Base-by-base conservation (phyloP, 495 filamentous ascomycete genomes). In the Aspergillus diversus region DNA sequence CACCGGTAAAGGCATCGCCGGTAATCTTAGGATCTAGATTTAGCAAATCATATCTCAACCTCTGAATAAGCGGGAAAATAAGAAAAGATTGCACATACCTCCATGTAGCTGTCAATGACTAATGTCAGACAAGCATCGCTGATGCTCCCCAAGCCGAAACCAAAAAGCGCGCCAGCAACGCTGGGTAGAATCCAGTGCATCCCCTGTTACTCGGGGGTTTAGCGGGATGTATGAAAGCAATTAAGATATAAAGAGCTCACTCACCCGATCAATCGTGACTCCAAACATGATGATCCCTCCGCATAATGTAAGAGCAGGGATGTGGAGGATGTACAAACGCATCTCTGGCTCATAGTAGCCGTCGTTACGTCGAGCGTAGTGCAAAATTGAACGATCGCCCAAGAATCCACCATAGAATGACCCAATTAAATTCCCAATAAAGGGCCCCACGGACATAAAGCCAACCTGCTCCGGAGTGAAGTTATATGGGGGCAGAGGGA, bases 281-380 rank as follows among this genome's bases (percentile, higher is more conserved):
- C 75, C 75, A 48, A 77, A 77, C 73, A 77, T 76, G 4, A 76
- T 70, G n/a, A 75, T n/a, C 0, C 75, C 75, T 5, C 69, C 71
- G 7, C 69, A 63, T 59, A 75, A 66, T 4, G 53, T 13, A 1
- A 73, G n/a, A 0, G 69, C 72, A 2, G 73, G 73, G n/a, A 77
- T 31, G 56, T 74, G 64, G 6, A 75, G 60, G 15, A 75, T 76
- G 49, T 75, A 80, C 8, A 80, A 61, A 16, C 79, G 69, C 70
- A 78, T 77, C 57, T 82, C 80, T 0, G 78, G 72, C 65, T 83
- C 80, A 33, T 74, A 76, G 47, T 73, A 71, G 5, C 78, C 80
- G 11, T 70, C 71, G 49, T 82, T 81, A 2, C 70, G 67, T 13
- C 74, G 69, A 6, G 81, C 66, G 21, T 72, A 74, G 39, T 61